Base-by-base conservation (phyloP, 306 rosid genomes). In the Echinosophora koreensis region DNA sequence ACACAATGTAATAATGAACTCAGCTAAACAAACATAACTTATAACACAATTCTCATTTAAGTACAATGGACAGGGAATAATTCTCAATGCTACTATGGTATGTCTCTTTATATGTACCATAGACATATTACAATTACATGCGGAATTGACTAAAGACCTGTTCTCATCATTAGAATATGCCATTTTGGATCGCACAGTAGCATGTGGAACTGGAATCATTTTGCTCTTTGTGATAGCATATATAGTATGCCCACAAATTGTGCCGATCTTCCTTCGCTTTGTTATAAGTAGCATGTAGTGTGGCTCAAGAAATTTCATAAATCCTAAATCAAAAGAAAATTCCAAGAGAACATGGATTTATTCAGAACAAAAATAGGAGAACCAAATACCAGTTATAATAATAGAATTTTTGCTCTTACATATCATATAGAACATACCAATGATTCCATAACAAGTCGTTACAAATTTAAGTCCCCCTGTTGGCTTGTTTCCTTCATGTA, bases 71-170 rank as follows among this genome's bases (percentile, higher is more conserved):
- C 79, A 82, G 46, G 73, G 86, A 76, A 76, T 69, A 79, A 61
- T 73, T 85, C 86, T 81, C 78, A 76, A 89, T 66, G 82, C 89
- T 84, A 85, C 88, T 67, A 87, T 81, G 87, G 82, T 81, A 80
- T 79, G 86, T 84, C 85, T 72, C 88, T 86, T 74, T 55, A 84
- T 84, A 87, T 72, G 88, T 82, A 86, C 86, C 85, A 83, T 80
- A 88, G 85, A 88, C 89, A 77, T 79, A 78, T 88, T 92, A 88
- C 97, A 88, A 73, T 87, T 88, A 86, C 99, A 91, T 82, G 92
- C 88, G 87, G 77, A 91, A 88, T 96, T 88, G 87, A 89, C 98
- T 87, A 91, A 89, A 96, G 99, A 96, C 99, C 99, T 96, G 97
- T 96, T 96, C 89, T 96, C 99, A 81, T 89, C 91, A 79, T 88